Evolutionary conservation across 2,329 filamentous ascomycete species (phyloP), one percentile per base, ranked within the genome.

Genomic region (Thelonectria rubi): DNA sequence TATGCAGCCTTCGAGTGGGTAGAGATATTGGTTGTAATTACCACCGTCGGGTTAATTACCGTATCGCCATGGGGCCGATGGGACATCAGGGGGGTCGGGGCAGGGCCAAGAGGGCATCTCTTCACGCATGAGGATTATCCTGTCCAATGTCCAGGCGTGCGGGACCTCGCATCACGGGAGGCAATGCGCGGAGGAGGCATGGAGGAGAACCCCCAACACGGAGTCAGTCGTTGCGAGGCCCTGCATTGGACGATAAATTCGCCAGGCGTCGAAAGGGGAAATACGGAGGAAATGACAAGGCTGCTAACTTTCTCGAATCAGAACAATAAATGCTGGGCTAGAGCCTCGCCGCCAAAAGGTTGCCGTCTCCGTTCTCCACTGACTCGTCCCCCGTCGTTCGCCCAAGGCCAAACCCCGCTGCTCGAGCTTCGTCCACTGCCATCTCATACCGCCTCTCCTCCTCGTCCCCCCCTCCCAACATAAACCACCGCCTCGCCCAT

Each of bases 371-470:
- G 11, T 48, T 54, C 57, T 42, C 57, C 57, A 59, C 57, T 39
- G 42, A 43, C 34, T 49, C 42, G 32, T 34, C 32, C 32, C 32
- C 32, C 9, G n/a, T 12, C 45, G 39, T 21, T 20, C 32, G 42
- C 49, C 52, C 40, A 45, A 20, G 26, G 32, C 42, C 47, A 39
- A 52, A 60, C 58, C 70, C 67, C 55, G 58, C 50, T 53, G 42
- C 57, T 69, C 42, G 55, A 70, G 68, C 66, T 69, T 54, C 65
- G 45, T 52, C 50, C 34, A 56, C 50, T 53, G 24, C 24, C 24
- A 24, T 24, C 49, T 48, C 53, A 65, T 64, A 54, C 68, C 64
- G 63, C 64, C 55, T 70, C 62, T 62, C 61, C 53, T 52, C 47
- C 50, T 11, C n/a, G 5, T 60, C 47, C 65, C 53, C 42, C 40